Base-by-base conservation (phyloP, 2,329 filamentous ascomycete species). In the Phialophora verrucosa region DNA sequence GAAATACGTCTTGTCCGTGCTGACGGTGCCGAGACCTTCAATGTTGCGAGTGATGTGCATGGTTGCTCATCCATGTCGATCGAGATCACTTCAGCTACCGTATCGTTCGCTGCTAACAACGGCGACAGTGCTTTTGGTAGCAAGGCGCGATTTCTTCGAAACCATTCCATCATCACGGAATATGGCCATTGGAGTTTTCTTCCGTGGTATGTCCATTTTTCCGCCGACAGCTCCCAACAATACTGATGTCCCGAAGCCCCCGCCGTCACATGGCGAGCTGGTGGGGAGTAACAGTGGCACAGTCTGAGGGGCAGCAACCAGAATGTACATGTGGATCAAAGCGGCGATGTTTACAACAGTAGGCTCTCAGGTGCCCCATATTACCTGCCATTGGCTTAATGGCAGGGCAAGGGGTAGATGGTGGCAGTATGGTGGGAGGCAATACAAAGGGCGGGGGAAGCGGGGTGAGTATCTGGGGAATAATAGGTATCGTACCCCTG, bases 1-100 rank as follows among this genome's bases (percentile, higher is more conserved):
- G 49, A 51, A 51, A 14, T 51, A 51, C 20, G 49, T 51, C 49
- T 51, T 51, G 35, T 42, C 35, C 49, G 49, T 51, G 49, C 20
- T 51, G 49, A 27, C 49, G 5, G 20, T 20, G 49, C 49, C 17
- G 49, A 51, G 49, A 51, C 49, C 49, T 51, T n/a, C n/a, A 20
- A 23, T 12, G 17, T 51, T 10, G 20, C 49, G 49, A 11, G 5
- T 51, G 49, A 51, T 51, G 49, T 11, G 35, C 35, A 42, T 42
- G 35, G 35, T 17, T 42, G 14, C 35, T 42, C 35, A 12, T 17
- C 14, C 14, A 42, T 42, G 14, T 17, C 35, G 14, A 14, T 42
- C 35, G 35, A 42, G 35, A 42, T 42, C 35, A 10, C 12, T 17
- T 17, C 35, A 42, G 14, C 14, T 42, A 12, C 4, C 7, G 29